Base-by-base conservation (phyloP, 1,284 basidiomycete species). In the Sporisorium sorghi region DNA sequence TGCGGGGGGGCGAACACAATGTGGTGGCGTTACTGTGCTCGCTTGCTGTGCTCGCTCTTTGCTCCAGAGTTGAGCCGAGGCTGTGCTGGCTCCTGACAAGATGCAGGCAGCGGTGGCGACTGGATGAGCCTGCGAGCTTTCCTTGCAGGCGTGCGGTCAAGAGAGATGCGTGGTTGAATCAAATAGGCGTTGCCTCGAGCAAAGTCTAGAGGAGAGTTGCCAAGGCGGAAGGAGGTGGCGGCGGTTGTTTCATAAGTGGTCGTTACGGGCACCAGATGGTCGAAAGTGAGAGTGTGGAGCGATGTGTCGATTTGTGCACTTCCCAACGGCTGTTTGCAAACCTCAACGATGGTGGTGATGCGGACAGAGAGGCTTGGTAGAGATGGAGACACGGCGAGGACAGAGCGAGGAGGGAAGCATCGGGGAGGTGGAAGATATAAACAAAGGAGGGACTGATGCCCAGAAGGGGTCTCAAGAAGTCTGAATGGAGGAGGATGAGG, bases 341-440 rank as follows among this genome's bases (percentile, higher is more conserved):
- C n/a, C n/a, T 19, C 26, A 47, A 47, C 17, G 28, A 19, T 10
- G 46, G 28, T 19, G 44, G 17, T 7, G 46, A 47, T 19, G n/a
- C 30, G 26, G n/a, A 19, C 14, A 47, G 46, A 12, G n/a, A 30
- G 26, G 28, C 26, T 32, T 42, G 24, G 19, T 55, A 32, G 46
- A 43, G 24, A 33, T 19, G 51, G 17, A 26, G 37, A 40, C 47
- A 49, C 35, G 19, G 44, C 17, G 46, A 42, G n/a, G 19, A 9
- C 37, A 46, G 46, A 43, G 15, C 9, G 30, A 10, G 33, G 51
- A 35, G 30, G 49, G 56, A 30, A 19, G 37, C 56, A 40, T 40
- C n/a, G n/a, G 39, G 46, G 42, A n/a, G 47, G 28, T 33, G 62
- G 51, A 37, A 28, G 46, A 50, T 48, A 58, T 52, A 58, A 49